These are phyloP conservation scores for Phytophthora hybrid DNA, from an alignment of 352 stramenopile genomes.

Conservation along the genomic window DNA sequence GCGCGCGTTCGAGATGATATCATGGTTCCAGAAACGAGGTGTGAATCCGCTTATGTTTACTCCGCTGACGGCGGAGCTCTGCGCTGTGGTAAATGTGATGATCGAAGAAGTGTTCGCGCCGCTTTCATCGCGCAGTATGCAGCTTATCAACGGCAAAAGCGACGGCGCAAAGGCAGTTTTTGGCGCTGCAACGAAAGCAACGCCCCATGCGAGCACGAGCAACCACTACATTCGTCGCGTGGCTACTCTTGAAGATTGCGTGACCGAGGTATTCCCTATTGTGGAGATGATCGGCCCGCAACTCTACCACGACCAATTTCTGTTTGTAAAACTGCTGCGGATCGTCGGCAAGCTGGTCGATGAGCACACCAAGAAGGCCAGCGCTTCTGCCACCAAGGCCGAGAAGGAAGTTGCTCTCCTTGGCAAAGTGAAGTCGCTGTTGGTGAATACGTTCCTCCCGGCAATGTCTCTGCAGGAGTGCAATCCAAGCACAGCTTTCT, in stretches of 20 bases:
- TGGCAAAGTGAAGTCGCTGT: constrained; percentile 55
- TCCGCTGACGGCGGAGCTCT: constrained; percentile 72
- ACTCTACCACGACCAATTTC: constrained; percentile 71
- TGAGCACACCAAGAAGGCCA: constrained; percentile 41
- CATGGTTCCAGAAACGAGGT: constrained; percentile 74
- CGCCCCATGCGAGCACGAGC: constrained; percentile 18
- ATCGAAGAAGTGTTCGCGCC: constrained; percentile 62
- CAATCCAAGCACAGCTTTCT: constrained; percentile 78
- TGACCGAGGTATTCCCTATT: constrained; percentile 62
- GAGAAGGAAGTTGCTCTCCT: constrained; percentile 31
- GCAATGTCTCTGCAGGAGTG: constrained; percentile 78
- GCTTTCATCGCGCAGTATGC: constrained; percentile 63
- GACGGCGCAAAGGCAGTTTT: background rate
- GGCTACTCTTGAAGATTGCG: constrained; percentile 50
- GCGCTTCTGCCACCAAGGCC: constrained; percentile 13
- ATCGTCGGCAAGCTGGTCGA: constrained; percentile 67
- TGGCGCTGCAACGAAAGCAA: constrained; percentile 7
- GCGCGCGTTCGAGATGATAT: constrained; percentile 82
- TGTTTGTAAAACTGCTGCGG: constrained; percentile 80
- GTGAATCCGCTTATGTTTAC: constrained; percentile 75
- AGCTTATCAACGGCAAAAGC: constrained; percentile 40
- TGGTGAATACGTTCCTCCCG: constrained; percentile 76
- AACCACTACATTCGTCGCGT: constrained; percentile 49
- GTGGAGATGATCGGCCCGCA: constrained; percentile 73
- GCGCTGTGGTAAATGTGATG: constrained; percentile 71